Conservation (phyloP, 495 filamentous ascomycete species). For the Recurvomyces mirabilis region DNA sequence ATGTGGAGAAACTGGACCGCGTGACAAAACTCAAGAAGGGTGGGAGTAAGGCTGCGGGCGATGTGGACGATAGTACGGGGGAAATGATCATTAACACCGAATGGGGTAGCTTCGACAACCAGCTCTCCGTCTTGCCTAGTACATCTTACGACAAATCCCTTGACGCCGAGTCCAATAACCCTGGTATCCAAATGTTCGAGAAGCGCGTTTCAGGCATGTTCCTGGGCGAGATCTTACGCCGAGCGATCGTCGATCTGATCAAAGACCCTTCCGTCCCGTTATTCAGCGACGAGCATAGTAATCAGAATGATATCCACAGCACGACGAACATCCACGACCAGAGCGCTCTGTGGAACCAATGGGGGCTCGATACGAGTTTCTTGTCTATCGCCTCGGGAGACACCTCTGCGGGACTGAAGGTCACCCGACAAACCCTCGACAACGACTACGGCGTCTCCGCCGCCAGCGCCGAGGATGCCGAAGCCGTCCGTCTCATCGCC, state of each 20-base stretch:
- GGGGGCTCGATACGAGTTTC: slow-evolving; percentile 83
- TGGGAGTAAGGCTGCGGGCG: slow-evolving; percentile 33
- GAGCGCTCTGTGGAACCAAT: slow-evolving; percentile 62
- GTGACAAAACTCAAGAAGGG: slow-evolving; percentile 55
- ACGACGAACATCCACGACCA: slow-evolving; percentile 53
- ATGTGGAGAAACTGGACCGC: slow-evolving; percentile 63
- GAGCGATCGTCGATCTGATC: slow-evolving; percentile 52
- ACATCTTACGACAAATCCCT: slow-evolving; percentile 73
- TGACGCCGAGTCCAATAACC: slow-evolving; percentile 74
- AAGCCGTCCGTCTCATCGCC: slow-evolving; percentile 67
- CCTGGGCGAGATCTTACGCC: slow-evolving; percentile 82
- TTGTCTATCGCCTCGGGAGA: slow-evolving; percentile 74
- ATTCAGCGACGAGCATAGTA: slow-evolving; percentile 58
- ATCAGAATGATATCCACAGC: slow-evolving; percentile 50
- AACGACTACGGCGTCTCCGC: slow-evolving; percentile 60
- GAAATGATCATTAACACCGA: slow-evolving; percentile 98
- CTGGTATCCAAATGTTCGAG: slow-evolving; percentile 97
- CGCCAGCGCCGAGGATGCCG: slow-evolving; percentile 62
- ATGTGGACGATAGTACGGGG: slow-evolving; percentile 65
- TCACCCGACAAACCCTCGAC: slow-evolving; percentile 64
- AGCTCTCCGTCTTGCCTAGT: slow-evolving; percentile 71
- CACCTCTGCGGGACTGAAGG: slow-evolving; percentile 46
- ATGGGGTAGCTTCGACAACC: slow-evolving; percentile 97
- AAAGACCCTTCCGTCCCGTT: slow-evolving; percentile 48
- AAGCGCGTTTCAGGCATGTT: slow-evolving; percentile 99